These are phyloP conservation scores for Ambrosia hybrid DNA, from an alignment of 140 eudicot species.

Conservation along the genomic window DNA sequence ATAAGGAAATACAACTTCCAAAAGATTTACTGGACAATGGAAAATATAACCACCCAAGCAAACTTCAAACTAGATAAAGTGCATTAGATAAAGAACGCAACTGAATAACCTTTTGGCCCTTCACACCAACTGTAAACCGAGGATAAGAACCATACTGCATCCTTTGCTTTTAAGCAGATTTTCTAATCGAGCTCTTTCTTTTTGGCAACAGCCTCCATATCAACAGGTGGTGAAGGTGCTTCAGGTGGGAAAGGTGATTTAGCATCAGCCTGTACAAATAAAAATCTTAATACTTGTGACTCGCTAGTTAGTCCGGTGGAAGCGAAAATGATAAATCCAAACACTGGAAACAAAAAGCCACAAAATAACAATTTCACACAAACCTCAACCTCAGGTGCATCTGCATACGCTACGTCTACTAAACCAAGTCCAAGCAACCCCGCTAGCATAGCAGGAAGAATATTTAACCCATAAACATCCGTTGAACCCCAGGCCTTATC, in stretches of 20 bases:
- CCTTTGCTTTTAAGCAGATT: slow-evolving; percentile 68
- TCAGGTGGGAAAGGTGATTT: slow-evolving; percentile 49
- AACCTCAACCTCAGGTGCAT: slow-evolving; percentile 79
- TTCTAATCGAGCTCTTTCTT: slow-evolving; percentile 68
- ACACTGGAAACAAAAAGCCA: neutral
- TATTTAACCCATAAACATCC: slow-evolving; percentile 27
- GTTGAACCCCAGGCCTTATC: slow-evolving; percentile 32
- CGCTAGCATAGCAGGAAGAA: slow-evolving; percentile 52
- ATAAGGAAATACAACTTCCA: neutral
- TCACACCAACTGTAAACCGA: slow-evolving; percentile 72
- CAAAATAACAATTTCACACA: slow-evolving; percentile 14
- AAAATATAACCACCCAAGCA: neutral
- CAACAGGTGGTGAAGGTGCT: slow-evolving; percentile 47
- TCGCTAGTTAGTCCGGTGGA: neutral
- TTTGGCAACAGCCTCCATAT: slow-evolving; percentile 81
- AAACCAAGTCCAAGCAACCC: slow-evolving; percentile 62
- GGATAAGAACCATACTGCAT: slow-evolving; percentile 75
- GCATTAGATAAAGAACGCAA: slow-evolving; percentile 9
- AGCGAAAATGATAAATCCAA: neutral
- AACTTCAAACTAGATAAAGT: neutral
- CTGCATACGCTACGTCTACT: slow-evolving; percentile 62
- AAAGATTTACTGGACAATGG: neutral
- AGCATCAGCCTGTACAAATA: slow-evolving; percentile 43
- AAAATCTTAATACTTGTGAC: neutral
- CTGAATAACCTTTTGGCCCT: slow-evolving; percentile 79